Base-by-base conservation (phyloP, 2,329 filamentous ascomycete species). In the Verticillium longisporum region DNA sequence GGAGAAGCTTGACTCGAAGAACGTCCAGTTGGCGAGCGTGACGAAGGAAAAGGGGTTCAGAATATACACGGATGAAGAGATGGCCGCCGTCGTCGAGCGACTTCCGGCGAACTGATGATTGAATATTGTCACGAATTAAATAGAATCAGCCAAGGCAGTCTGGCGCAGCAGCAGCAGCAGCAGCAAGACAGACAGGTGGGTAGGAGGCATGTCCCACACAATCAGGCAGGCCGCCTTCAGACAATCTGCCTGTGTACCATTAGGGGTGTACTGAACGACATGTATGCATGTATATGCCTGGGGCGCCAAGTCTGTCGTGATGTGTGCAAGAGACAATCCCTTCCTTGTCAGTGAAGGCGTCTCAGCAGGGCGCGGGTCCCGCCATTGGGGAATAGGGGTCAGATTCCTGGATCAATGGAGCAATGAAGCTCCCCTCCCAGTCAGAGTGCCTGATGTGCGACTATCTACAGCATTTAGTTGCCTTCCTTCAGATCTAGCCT, bases 1-100 rank as follows among this genome's bases (percentile, higher is more conserved):
- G 80, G 95, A 99, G 87, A 99, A 99, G 82, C 84, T 99, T 63
- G 95, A 99, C 75, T 86, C 92, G 66, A 99, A 99, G 86, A 99
- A 99, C 73, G 95, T 99, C 67, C 95, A 99, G 81, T 78, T 99
- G 68, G 95, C 95, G 60, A 98, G 94, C 73, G 95, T 99, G 61
- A 99, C 95, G 65, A 96, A 93, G 83, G 94, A 97, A 68, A 94
- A 91, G 79, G 95, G 95, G 61, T 99, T 99, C 84, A 89, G 92
- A 80, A 97, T 99, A 87, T 99, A 99, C 83, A 90, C 88, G 62
- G 95, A 99, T 71, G 92, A 94, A 72, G 94, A 98, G 81, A 99
- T 99, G 95, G 91, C 91, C 63, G 84, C 87, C 55, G 92, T 97
- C 63, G 95, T 99, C 63, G 89, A 90, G 74, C 87, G 93, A 74